These are phyloP conservation scores for Sanghuangporus weigelae DNA, from an alignment of 1,284 basidiomycete genomes.

Conservation along the genomic window DNA sequence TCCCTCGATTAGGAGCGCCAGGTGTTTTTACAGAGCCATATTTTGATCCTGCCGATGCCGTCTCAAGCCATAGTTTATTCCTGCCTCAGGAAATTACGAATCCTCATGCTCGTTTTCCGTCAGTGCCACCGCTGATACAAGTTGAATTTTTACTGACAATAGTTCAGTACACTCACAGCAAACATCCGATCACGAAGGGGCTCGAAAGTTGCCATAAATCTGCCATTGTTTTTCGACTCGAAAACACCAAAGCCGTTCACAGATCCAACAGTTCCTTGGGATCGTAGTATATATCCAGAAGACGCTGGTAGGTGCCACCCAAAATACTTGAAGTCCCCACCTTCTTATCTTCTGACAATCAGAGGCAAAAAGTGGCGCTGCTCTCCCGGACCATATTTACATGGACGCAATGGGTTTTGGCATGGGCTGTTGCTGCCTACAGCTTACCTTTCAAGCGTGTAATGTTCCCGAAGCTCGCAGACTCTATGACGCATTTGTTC, in stretches of 20 bases:
- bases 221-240: conserved; percentile 89
- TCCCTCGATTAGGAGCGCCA: conserved; percentile 85
- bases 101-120: conserved; percentile 97
- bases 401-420: conserved; percentile 99
- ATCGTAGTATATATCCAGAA: conserved; percentile 74
- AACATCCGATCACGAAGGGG: conserved; percentile 91
- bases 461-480: conserved; percentile 88
- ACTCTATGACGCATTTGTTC: conserved; percentile 93
- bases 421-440: conserved; percentile 98
- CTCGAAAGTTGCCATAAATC: conserved; percentile 93
- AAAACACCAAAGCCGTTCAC: conserved; percentile 87
- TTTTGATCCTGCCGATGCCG: conserved; percentile 65
- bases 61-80: conserved; percentile 89
- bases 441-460: conserved; percentile 97
- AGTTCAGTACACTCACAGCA: conserved; percentile 82
- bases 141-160: conserved; percentile 18
- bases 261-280: conserved; percentile 86
- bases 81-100: conserved; percentile 96
- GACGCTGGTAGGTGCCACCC: conserved; percentile 56
- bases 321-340: background rate
- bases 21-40: conserved; percentile 92
- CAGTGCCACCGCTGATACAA: conserved; percentile 31
- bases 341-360: conserved; percentile 4
- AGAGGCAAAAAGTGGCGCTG: conserved; percentile 88
- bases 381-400: conserved; percentile 89